phyloP scores from a whole-genome alignment of 805 yeast genomes.

The Kuraishia cidri region DNA sequence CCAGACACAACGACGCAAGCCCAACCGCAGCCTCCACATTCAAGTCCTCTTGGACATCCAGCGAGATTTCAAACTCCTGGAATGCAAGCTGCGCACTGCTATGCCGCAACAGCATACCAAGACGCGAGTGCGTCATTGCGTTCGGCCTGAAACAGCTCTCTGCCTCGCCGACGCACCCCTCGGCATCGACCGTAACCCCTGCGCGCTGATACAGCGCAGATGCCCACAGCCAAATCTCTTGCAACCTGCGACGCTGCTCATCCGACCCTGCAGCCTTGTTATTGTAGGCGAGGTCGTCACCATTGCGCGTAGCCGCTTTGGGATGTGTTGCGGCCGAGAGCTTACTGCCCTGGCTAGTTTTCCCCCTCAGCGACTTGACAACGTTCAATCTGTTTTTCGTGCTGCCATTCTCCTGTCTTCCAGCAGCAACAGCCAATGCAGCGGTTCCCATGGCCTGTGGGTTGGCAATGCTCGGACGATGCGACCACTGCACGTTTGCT shows the following conservation, averaged over 20 bases:
- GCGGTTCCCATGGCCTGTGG: slow-evolving; percentile 8
- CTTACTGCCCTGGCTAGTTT: slow-evolving; percentile 5
- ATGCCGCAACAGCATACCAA: slow-evolving; percentile 33
- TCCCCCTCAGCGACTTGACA: slow-evolving; percentile 5
- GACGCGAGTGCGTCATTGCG: slow-evolving; percentile 36
- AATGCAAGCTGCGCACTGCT: slow-evolving; percentile 32
- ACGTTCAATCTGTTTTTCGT: slow-evolving; percentile 6
- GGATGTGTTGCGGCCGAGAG: slow-evolving; percentile 8
- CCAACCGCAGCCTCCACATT: slow-evolving; percentile 49
- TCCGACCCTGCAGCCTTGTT: slow-evolving; percentile 15
- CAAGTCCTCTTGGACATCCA: slow-evolving; percentile 33
- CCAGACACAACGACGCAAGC: slow-evolving; percentile 37
- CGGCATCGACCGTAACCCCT: slow-evolving; percentile 49
- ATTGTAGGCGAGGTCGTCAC: slow-evolving; percentile 12
- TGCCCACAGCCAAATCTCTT: slow-evolving; percentile 69
- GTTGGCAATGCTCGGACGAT: slow-evolving; percentile 31
- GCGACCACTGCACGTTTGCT: slow-evolving; percentile 21
- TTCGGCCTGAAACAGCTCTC: slow-evolving; percentile 36
- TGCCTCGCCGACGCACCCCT: slow-evolving; percentile 68
- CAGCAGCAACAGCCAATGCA: slow-evolving; percentile 4
- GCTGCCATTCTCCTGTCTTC: slow-evolving; percentile 9
- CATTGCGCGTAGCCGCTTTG: slow-evolving; percentile 7
- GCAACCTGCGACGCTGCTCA: slow-evolving; percentile 18
- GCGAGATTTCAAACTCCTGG: slow-evolving; percentile 55
- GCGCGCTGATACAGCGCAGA: slow-evolving; percentile 53